Evolutionary conservation across 306 rosid species (phyloP), one percentile per base, ranked within the genome.

Genomic region (Datisca glomerata): DNA sequence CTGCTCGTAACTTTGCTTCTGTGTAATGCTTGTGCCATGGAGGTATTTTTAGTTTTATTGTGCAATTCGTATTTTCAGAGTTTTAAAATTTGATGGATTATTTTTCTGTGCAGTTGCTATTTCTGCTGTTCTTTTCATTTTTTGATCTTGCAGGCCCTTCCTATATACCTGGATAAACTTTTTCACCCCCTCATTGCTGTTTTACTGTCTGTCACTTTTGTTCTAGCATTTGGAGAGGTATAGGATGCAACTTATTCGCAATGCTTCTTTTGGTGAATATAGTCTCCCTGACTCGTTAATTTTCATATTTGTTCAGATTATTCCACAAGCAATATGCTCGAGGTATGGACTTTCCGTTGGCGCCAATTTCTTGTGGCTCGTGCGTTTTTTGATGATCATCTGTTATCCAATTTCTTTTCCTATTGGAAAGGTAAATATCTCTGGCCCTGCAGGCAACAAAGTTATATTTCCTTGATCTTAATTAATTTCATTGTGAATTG

Each of bases 321-420:
- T 89, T 41, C 98, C 98, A 5, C 98, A 89, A 73, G 76, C 98
- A 48, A 89, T 79, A 64, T 89, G 98, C 67, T 69, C 86, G 45
- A 73, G 86, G 65, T 84, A 89, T 56, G 96, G 96, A 41, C 98
- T 89, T 47, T 93, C 96, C 29, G 93, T 89, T 0, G 93, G 98
- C 48, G 70, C 98, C 51, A 80, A 78, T 74, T 70, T 89, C 6
- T 74, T 66, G 23, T 66, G 84, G 58, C 86, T 89, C 60, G 94
- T 84, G 38, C 75, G 81, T n/a, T 1, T 80, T 54, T 66, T 89
- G 58, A 89, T 89, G 98, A 34, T 80, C 31, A 61, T 84, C 18
- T 84, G 92, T 75, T 89, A 75, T 45, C 98, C 98, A n/a, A 71
- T 89, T 56, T 47, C 98, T 23, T 89, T 69, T 68, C 98, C 98